phyloP scores from a whole-genome alignment of 2,329 filamentous ascomycete genomes.

The Colletotrichum eremochloae region DNA sequence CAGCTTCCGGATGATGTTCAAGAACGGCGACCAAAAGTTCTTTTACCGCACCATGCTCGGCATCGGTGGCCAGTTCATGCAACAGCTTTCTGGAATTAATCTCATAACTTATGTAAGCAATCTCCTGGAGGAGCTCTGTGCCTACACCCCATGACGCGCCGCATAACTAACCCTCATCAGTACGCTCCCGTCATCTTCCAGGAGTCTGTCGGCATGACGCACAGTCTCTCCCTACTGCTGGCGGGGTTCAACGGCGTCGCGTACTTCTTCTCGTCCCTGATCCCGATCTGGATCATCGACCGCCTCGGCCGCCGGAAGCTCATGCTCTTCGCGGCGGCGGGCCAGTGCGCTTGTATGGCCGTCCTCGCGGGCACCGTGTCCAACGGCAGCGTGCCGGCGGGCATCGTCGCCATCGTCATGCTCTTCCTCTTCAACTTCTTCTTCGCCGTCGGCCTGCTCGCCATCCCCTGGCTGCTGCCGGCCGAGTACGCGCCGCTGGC shows the following conservation, averaged over 20 bases:
- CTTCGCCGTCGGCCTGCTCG: slow-evolving; percentile 57
- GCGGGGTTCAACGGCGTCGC: slow-evolving; percentile 65
- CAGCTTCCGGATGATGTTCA: slow-evolving; percentile 53
- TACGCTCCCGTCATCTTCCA: slow-evolving; percentile 60
- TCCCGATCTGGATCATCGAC: slow-evolving; percentile 53
- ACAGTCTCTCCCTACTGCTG: slow-evolving; percentile 62
- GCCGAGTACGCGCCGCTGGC: slow-evolving; percentile 59
- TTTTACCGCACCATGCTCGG: slow-evolving; percentile 56
- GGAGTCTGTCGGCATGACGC: slow-evolving; percentile 57
- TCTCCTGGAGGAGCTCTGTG: rapidly evolving
- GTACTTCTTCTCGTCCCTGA: slow-evolving; percentile 50
- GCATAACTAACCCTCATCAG: slow-evolving; percentile 23
- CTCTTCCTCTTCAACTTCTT: slow-evolving; percentile 59
- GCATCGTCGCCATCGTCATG: slow-evolving; percentile 60
- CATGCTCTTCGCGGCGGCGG: slow-evolving; percentile 63
- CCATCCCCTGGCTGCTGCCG: slow-evolving; percentile 56
- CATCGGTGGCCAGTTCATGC: slow-evolving; percentile 61
- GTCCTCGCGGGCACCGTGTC: slow-evolving; percentile 60
- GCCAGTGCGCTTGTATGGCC: slow-evolving; percentile 59
- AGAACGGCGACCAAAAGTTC: slow-evolving; percentile 59
- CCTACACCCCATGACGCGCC: background rate
- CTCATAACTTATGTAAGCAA: slow-evolving; percentile 47
- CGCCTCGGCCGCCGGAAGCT: slow-evolving; percentile 68
- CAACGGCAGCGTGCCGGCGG: slow-evolving; percentile 52
- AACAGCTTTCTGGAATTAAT: slow-evolving; percentile 54